phyloP scores from a whole-genome alignment of 768 basidiomycete species.

The Boletellus ananas region DNA sequence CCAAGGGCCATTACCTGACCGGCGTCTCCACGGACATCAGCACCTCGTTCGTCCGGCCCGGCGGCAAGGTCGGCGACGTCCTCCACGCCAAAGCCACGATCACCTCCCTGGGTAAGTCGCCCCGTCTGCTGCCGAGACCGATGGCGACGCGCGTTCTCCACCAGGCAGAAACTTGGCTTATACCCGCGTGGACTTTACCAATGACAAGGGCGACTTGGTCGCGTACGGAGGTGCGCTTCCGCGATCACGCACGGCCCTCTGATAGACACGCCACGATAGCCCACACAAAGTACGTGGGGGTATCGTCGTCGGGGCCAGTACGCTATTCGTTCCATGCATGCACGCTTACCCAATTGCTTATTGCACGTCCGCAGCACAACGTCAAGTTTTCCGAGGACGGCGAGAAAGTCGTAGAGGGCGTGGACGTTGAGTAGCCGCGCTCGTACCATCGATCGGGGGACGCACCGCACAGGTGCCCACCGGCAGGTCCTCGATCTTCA shows the following conservation, averaged over 20 bases:
- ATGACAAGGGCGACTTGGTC: constrained; percentile 60
- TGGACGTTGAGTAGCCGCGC: constrained; percentile 12
- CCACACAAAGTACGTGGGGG: constrained; percentile 84
- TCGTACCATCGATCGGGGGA: no score
- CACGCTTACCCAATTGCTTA: background rate
- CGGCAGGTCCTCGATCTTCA: no score
- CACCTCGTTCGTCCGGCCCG: constrained; percentile 74
- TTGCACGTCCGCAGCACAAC: constrained; percentile 47
- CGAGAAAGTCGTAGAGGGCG: constrained; percentile 61
- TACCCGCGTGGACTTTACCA: constrained; percentile 74
- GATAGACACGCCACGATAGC: constrained; percentile 39
- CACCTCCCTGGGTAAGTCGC: constrained; percentile 59
- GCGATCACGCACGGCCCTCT: background rate
- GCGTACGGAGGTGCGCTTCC: constrained; percentile 71
- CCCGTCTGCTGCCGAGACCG: background rate
- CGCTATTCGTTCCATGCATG: background rate
- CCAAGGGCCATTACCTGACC: constrained; percentile 82
- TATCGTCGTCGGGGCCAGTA: constrained; percentile 48
- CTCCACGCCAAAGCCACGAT: constrained; percentile 61
- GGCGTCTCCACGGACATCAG: constrained; percentile 83
- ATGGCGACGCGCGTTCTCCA: background rate
- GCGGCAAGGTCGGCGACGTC: constrained; percentile 65
- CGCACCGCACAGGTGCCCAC: no score
- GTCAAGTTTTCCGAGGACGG: constrained; percentile 80
- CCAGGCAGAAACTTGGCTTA: constrained; percentile 77